These are phyloP conservation scores for Isochrysis galbana DNA, from an alignment of 78 protist genomes.

Conservation along the genomic window DNA sequence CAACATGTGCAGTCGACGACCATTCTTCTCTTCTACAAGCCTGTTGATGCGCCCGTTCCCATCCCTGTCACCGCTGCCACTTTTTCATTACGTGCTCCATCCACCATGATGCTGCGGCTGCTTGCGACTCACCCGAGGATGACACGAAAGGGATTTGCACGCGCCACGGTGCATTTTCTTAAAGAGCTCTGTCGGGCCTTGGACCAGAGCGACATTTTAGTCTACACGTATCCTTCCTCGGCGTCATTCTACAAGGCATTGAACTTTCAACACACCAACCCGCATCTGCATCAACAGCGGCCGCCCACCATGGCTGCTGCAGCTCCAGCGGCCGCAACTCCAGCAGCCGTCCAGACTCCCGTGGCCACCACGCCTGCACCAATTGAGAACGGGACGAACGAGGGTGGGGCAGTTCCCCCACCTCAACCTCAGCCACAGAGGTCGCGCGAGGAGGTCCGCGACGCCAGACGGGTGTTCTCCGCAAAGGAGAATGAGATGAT, in stretches of 20 bases:
- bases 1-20: neutral
- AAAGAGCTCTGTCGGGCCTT: constrained; percentile 31
- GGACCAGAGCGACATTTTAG: neutral
- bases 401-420: neutral
- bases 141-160: constrained; percentile 18
- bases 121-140: constrained; percentile 33
- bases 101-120: constrained; percentile 11
- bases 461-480: constrained; percentile 18
- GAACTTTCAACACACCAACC: neutral
- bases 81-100: neutral
- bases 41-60: too few species aligned
- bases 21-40: neutral
- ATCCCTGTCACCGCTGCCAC: neutral
- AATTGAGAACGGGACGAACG: too few species aligned
- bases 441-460: neutral
- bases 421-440: neutral
- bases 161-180: neutral
- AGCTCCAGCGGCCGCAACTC: neutral
- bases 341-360: too few species aligned
- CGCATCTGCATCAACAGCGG: neutral
- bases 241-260: neutral
- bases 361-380: too few species aligned
- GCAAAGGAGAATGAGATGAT: constrained; percentile 15
- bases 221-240: constrained; percentile 15
- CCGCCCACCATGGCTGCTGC: neutral